Evolutionary conservation across 805 yeast species (phyloP), one percentile per base, ranked within the genome.

Genomic region (Wickerhamomyces subpelliculosus): DNA sequence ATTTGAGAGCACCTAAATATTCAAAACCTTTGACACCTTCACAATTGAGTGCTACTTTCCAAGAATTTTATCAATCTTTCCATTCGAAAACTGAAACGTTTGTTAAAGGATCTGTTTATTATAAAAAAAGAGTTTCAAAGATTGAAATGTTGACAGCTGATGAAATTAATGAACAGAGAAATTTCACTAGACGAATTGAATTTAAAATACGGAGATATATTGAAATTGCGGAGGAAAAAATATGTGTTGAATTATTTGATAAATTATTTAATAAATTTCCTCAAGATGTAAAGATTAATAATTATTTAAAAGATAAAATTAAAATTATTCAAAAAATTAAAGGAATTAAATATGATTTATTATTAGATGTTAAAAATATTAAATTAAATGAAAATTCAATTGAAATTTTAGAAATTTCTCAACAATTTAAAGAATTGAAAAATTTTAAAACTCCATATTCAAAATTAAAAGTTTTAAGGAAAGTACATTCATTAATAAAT

Each of bases 1-100:
- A 54, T 20, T 32, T 52, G 8, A 43, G 32, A 16, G 32, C 37
- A 16, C 58, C 58, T 4, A 52, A 47, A 27, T 46, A 51, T 28
- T 25, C 36, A 18, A 44, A 30, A 24, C 58, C 58, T 7, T 37
- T 51, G 28, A 37, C 45, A 1, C 41, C 48, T 7, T 42, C 39
- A 1, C 44, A 51, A 20, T 18, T 52, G 21, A 37, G 46, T 11
- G 13, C 23, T 3, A 26, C 46, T 33, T 51, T 54, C 25, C 52
- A 48, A 27, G 42, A 44, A 23, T 52, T 51, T 34, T 54, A 52
- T 35, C 8, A 21, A 14, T 27, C 34, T 8, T 47, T 50, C 34
- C 35, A 31, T 9, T 8, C 33, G 7, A 34, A 25, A 11, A 35
- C 43, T 2, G 47, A 45, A 28, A 27, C 46, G n/a, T 42, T 30